Base-by-base conservation (phyloP, 108 stramenopile species). In the Epithemia pelagica region DNA sequence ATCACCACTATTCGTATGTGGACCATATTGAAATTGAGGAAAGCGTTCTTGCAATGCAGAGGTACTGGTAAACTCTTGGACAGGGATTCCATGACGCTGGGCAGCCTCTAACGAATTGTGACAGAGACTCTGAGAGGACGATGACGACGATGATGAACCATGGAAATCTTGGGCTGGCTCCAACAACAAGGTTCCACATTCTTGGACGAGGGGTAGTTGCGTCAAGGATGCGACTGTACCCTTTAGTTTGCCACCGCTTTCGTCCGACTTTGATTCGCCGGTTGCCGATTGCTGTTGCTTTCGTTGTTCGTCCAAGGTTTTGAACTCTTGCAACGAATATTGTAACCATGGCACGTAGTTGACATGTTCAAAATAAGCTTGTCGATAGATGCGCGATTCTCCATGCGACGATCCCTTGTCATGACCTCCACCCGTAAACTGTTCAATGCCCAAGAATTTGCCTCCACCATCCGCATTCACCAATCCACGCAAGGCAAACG, bases 291-390 rank as follows among this genome's bases (percentile, higher is more conserved):
- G 37, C 15, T 46, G 37, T 46, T 46, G 37, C 15, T 65, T 37
- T 61, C 66, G 19, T n/a, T 58, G 20, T 2, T 22, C n/a, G 21
- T 76, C 46, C 2, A 79, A 37, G 24, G 65, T 33, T 29, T 32
- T 32, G 53, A 79, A 79, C n/a, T 61, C 71, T 37, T 70, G 19
- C 2, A 68, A 33, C 30, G 75, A 76, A 70, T 62, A 70, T 37
- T 73, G 26, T 59, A 80, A 68, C 67, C 69, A 75, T 2, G 80
- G 80, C 7, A 82, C 77, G 58, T 82, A 82, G 23, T 59, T 62
- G 8, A 70, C 59, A 55, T 77, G 73, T 59, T 82, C 80, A 72
- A 78, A 82, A 25, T 82, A 82, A 0, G 80, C 80, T 15, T 62
- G 72, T n/a, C 80, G 80, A 60, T 65, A 82, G 21, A 82, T 70